Conservation (phyloP, 257 asterid genomes). For the Knoxia roxburghii region DNA sequence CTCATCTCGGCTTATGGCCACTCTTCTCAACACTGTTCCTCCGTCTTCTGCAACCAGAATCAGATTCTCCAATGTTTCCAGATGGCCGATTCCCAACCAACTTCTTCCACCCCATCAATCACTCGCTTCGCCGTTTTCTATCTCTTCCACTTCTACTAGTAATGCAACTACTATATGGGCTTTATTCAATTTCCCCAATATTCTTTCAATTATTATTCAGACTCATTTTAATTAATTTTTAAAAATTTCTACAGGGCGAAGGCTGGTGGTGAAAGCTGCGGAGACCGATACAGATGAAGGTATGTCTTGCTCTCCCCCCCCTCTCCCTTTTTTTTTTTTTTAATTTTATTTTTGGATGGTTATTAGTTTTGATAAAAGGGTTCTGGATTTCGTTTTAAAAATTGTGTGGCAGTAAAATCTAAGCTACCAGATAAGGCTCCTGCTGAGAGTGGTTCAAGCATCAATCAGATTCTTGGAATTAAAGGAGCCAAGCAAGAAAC, state of each 20-base stretch:
- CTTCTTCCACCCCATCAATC: conserved; percentile 31
- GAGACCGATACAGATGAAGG: conserved; percentile 81
- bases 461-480: conserved; percentile 53
- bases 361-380: background rate
- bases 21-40: conserved; percentile 34
- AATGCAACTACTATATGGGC: conserved; percentile 1
- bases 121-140: conserved; percentile 35
- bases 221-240: conserved; percentile 15
- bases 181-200: background rate
- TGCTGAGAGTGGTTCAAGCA: conserved; percentile 33
- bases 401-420: conserved; percentile 30
- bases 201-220: background rate
- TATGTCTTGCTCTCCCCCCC: conserved; percentile 9
- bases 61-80: conserved; percentile 25
- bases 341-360: background rate
- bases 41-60: conserved; percentile 20
- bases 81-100: conserved; percentile 19
- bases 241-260: conserved; percentile 35
- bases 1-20: conserved; percentile 38
- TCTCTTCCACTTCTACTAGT: conserved; percentile 34
- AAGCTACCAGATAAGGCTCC: conserved; percentile 42
- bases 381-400: conserved; percentile 1
- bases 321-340: background rate
- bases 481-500: conserved; percentile 53
- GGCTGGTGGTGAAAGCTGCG: conserved; percentile 67